Evolutionary conservation across 352 stramenopile genomes (phyloP).

Genomic region (Globisporangium paddicum): DNA sequence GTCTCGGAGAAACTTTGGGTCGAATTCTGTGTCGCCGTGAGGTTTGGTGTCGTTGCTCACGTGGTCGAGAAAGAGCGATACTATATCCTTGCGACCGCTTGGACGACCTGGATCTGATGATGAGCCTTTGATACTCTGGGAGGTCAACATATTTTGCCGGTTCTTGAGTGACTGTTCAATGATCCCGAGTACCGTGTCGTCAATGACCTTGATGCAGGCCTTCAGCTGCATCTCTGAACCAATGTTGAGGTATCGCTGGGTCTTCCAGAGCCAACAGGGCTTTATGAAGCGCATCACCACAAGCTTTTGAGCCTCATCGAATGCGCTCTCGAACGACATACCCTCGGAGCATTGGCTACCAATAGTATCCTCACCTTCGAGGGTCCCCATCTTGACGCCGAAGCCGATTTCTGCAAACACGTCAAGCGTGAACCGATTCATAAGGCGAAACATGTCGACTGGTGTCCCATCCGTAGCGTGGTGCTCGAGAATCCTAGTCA

Average conservation of each 20-base stretch:
- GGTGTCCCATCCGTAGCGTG: background rate
- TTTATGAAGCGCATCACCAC: background rate
- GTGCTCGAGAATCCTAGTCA: background rate
- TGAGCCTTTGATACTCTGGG: background rate
- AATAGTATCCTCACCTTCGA: background rate
- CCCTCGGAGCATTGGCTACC: background rate
- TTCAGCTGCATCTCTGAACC: background rate
- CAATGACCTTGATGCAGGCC: background rate
- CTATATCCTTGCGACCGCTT: background rate
- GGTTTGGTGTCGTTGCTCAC: background rate
- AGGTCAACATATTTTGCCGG: background rate
- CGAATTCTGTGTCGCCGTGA: background rate
- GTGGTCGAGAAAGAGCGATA: background rate
- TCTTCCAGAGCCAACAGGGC: background rate
- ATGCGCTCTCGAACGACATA: background rate
- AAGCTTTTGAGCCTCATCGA: background rate
- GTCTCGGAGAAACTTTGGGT: background rate
- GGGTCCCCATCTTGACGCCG: background rate
- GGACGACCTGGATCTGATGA: background rate
- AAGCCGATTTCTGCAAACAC: conserved; percentile 4
- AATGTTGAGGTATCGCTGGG: background rate
- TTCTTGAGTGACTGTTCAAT: background rate
- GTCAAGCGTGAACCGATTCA: conserved; percentile 27
- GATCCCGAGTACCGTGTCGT: background rate
- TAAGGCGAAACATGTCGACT: conserved; percentile 15